phyloP scores from a whole-genome alignment of 352 stramenopile species.

The Phytophthora cryptogea region DNA sequence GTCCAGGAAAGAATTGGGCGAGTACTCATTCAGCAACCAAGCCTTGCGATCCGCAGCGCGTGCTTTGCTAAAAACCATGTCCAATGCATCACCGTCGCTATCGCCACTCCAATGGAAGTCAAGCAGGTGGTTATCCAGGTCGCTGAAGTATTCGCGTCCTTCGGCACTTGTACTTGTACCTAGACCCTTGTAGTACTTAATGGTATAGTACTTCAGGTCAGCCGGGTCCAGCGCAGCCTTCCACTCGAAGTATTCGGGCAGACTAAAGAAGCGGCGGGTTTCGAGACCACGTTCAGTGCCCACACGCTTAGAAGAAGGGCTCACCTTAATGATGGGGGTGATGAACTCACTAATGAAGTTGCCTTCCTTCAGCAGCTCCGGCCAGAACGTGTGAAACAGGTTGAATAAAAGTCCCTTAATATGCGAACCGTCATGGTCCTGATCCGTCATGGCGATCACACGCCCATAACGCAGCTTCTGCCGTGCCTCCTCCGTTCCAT shows the following conservation, averaged over 20 bases:
- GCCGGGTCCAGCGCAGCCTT: constrained; percentile 65
- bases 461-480: constrained; percentile 97
- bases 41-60: constrained; percentile 95
- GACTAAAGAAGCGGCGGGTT: constrained; percentile 94
- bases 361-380: constrained; percentile 92
- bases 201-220: constrained; percentile 91
- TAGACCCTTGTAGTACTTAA: constrained; percentile 99
- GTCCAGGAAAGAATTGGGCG: constrained; percentile 92
- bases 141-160: constrained; percentile 98
- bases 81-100: constrained; percentile 93
- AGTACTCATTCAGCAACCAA: constrained; percentile 93
- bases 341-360: constrained; percentile 99
- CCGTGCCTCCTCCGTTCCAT: constrained; percentile 92
- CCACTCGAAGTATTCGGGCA: constrained; percentile 97
- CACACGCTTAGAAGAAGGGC: constrained; percentile 48
- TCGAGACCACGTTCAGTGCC: constrained; percentile 72
- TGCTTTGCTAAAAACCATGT: constrained; percentile 99
- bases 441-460: constrained; percentile 99
- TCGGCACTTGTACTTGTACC: constrained; percentile 97
- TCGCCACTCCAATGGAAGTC: constrained; percentile 78
- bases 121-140: constrained; percentile 95
- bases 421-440: constrained; percentile 98
- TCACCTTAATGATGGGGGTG: constrained; percentile 99
- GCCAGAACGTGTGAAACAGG: constrained; percentile 99
- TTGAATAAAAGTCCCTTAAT: constrained; percentile 99